Evolutionary conservation across 179 eudicot species (phyloP).

Genomic region (Corrigiola litoralis): DNA sequence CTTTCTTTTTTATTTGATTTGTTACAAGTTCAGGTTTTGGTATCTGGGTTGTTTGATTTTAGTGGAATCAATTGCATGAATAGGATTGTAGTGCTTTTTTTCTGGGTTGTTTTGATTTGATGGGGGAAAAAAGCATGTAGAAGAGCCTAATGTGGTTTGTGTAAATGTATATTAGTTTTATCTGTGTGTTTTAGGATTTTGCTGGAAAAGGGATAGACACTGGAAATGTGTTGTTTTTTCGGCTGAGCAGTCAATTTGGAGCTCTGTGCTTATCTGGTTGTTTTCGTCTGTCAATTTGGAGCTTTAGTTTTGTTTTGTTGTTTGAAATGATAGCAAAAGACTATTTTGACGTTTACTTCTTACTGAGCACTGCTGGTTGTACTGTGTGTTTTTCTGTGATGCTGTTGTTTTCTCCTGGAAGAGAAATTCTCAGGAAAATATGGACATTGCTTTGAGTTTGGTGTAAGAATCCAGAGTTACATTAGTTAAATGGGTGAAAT

Average conservation of each 20-base stretch:
- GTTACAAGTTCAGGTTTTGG: background rate
- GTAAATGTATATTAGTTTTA: too few relatives aligned
- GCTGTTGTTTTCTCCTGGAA: slow-evolving; percentile 18
- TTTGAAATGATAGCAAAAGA: slow-evolving; percentile 1
- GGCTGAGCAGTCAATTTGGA: too few relatives aligned
- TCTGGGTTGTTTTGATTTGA: background rate
- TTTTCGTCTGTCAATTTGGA: slow-evolving; percentile 14
- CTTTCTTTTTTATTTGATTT: background rate
- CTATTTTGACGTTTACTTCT: slow-evolving; percentile 15
- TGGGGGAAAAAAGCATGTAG: too few relatives aligned
- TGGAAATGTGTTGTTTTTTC: too few relatives aligned
- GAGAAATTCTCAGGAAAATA: background rate
- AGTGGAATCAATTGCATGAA: slow-evolving; percentile 19
- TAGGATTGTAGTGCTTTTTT: background rate
- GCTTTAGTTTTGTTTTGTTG: slow-evolving; percentile 20
- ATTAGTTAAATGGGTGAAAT: background rate
- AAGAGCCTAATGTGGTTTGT: too few relatives aligned
- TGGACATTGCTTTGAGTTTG: background rate
- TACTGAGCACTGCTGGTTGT: background rate
- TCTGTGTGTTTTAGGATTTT: too few relatives aligned
- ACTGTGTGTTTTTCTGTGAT: slow-evolving; percentile 14
- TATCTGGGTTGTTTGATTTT: slow-evolving; percentile 1
- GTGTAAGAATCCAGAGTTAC: background rate
- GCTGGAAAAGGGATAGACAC: background rate
- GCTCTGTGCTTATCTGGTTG: background rate